A percentile compares a stretch with the other conserved stretches of the same genome.
Conservation (phyloP, 441 rosid genomes). For the Syzygium syzygioides region DNA sequence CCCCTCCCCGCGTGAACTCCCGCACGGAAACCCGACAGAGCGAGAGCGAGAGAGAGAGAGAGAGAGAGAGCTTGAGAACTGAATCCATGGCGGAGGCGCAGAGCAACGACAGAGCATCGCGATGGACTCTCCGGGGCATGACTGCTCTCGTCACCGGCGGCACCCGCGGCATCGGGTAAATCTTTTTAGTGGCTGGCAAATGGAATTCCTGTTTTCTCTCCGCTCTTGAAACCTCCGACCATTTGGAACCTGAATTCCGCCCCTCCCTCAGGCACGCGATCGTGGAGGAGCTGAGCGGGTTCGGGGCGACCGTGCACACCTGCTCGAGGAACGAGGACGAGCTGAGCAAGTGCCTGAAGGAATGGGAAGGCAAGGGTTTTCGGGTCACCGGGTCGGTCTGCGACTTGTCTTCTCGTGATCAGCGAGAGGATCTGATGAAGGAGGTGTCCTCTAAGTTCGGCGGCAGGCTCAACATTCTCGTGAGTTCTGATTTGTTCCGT, state of each 20-base stretch:
- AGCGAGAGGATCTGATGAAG: slow-evolving; percentile 35
- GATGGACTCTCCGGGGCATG: slow-evolving; percentile 53
- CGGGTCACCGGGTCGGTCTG: slow-evolving; percentile 56
- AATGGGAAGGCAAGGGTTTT: slow-evolving; percentile 44
- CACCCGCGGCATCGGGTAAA: slow-evolving; percentile 67
- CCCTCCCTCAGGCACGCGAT: slow-evolving; percentile 28
- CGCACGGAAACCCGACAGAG: neutral
- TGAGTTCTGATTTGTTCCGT: slow-evolving; percentile 5
- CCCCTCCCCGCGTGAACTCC: neutral
- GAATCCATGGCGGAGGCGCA: neutral
- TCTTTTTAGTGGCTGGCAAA: neutral
- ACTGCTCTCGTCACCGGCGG: slow-evolving; percentile 74
- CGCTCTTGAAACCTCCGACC: neutral
- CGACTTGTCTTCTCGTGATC: slow-evolving; percentile 37
- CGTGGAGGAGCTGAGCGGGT: slow-evolving; percentile 54
- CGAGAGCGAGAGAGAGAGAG: neutral
- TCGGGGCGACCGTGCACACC: slow-evolving; percentile 52
- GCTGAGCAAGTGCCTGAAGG: slow-evolving; percentile 34
- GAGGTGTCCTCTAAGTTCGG: slow-evolving; percentile 34
- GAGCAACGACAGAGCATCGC: neutral
- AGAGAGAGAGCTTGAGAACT: neutral
- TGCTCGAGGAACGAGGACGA: slow-evolving; percentile 62
- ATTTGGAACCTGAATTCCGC: neutral
- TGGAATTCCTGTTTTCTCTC: neutral
- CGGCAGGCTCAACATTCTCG: slow-evolving; percentile 58